Evolutionary conservation across 179 eudicot genomes (phyloP).

Genomic region (Actinidia chinensis): DNA sequence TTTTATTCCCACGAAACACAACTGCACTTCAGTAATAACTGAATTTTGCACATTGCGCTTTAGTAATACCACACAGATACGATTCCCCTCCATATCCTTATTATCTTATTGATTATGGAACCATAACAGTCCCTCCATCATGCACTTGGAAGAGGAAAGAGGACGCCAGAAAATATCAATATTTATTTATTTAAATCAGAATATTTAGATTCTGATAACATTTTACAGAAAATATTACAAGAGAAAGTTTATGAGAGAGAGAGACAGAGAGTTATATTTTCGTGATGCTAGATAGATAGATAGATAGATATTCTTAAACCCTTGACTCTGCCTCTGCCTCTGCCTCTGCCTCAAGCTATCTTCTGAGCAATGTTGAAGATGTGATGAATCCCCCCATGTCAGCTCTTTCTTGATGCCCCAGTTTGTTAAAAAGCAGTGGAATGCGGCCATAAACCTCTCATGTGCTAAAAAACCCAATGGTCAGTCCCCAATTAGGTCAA

Average conservation of each 20-base stretch:
- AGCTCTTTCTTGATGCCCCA: neutral
- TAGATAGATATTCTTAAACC: neutral
- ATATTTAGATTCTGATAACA: too few relatives aligned
- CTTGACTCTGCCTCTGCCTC: neutral
- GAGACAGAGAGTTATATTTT: too few relatives aligned
- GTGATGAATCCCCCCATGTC: neutral
- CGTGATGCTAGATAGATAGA: too few relatives aligned
- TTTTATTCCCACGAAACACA: slow-evolving; percentile 1
- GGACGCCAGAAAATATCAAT: too few relatives aligned
- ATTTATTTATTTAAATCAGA: too few relatives aligned
- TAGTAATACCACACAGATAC: neutral
- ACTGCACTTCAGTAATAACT: too few relatives aligned
- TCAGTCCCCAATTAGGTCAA: slow-evolving; percentile 16
- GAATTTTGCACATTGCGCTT: neutral
- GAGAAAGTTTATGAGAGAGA: too few relatives aligned
- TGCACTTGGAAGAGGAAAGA: too few relatives aligned
- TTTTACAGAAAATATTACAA: too few relatives aligned
- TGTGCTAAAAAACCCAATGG: slow-evolving; percentile 21
- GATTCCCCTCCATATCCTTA: too few relatives aligned
- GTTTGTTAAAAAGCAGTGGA: slow-evolving; percentile 9
- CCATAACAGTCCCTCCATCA: too few relatives aligned
- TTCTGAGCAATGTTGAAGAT: slow-evolving; percentile 12
- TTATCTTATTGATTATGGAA: too few relatives aligned
- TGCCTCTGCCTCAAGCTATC: neutral
- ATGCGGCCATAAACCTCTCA: slow-evolving; percentile 15